Percentiles rank a stretch among this genome's conserved stretches.
phyloP scores from a whole-genome alignment of 73 alveolate species.

The Symbiodinium pilosum region DNA sequence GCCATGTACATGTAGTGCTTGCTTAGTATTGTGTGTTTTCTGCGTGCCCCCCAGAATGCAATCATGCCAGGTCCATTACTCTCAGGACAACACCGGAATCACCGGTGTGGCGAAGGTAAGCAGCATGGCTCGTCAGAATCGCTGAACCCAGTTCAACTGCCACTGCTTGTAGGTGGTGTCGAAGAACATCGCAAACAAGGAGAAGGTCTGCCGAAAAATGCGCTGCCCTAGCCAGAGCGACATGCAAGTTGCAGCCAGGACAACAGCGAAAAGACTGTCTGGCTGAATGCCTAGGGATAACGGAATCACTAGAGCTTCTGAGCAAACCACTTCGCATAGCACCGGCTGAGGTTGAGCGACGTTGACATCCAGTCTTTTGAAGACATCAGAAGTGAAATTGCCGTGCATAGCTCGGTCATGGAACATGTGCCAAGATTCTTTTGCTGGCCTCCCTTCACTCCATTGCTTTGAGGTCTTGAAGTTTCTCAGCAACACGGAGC shows the following conservation, averaged over 20 bases:
- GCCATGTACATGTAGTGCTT: too few species aligned
- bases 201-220: not conserved
- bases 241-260: not conserved
- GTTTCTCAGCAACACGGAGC: not conserved
- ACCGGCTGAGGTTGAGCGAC: not conserved
- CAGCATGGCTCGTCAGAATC: not conserved
- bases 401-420: not conserved
- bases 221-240: too few species aligned
- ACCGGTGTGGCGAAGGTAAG: conserved; percentile 58
- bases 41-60: too few species aligned
- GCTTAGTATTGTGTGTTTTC: too few species aligned
- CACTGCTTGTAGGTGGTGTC: not conserved
- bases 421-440: too few species aligned
- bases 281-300: not conserved
- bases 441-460: not conserved
- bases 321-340: not conserved
- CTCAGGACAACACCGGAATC: conserved; percentile 10
- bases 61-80: conserved; percentile 22
- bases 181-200: not conserved
- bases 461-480: conserved; percentile 9
- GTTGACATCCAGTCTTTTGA: conserved; percentile 62
- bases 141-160: not conserved
- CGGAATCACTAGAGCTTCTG: too few species aligned
- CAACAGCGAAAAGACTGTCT: conserved; percentile 3
- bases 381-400: conserved; percentile 60